Conservation (phyloP, 345 rosid genomes). For the Salix udensis region DNA sequence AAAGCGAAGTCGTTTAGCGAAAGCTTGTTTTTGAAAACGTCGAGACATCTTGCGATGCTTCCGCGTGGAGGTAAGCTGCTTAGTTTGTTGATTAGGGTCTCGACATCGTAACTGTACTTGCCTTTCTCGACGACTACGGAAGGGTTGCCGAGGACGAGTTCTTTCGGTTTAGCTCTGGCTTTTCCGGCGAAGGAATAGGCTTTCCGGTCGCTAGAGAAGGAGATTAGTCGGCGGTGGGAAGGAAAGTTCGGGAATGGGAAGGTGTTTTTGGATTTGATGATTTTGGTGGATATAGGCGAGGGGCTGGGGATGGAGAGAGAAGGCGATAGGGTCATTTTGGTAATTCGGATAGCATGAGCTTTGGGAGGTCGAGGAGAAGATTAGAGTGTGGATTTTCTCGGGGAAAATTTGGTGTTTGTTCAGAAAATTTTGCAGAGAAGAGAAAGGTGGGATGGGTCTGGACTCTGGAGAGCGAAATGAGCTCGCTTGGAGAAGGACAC, state of each 20-base stretch:
- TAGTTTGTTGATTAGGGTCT: conserved; percentile 91
- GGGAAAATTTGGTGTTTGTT: background rate
- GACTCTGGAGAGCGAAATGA: background rate
- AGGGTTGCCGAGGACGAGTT: conserved; percentile 68
- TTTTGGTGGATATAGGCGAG: conserved; percentile 6
- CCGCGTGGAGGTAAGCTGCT: conserved; percentile 98
- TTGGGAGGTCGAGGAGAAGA: background rate
- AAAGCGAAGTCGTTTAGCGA: conserved; percentile 82
- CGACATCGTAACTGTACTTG: conserved; percentile 91
- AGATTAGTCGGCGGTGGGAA: conserved; percentile 24
- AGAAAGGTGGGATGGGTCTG: background rate
- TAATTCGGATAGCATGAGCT: conserved; percentile 28
- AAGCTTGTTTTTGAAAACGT: conserved; percentile 82
- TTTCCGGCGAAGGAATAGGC: conserved; percentile 19
- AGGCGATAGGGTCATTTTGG: conserved; percentile 35
- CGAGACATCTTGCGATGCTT: conserved; percentile 85
- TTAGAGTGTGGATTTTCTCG: background rate
- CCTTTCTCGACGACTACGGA: conserved; percentile 80
- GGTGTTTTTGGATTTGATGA: conserved; percentile 30
- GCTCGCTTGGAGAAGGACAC: conserved; percentile 29
- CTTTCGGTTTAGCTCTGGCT: conserved; percentile 53
- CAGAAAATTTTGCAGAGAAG: background rate
- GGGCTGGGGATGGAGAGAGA: conserved; percentile 21
- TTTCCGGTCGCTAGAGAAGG: conserved; percentile 27
- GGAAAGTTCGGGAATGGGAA: conserved; percentile 30